Base-by-base conservation (phyloP, 495 filamentous ascomycete genomes). In the Friedmanniomyces simplex region DNA sequence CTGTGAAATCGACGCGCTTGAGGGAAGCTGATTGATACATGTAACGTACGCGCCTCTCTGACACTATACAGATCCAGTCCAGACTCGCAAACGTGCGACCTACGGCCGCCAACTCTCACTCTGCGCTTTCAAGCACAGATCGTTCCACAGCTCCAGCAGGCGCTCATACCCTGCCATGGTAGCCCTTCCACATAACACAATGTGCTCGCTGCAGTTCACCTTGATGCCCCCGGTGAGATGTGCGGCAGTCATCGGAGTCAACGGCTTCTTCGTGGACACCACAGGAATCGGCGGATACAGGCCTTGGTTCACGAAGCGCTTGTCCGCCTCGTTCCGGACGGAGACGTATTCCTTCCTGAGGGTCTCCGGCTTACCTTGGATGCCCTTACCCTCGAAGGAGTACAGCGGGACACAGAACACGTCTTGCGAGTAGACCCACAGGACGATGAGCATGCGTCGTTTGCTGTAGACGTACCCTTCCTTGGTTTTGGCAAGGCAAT, bases 331-430 rank as follows among this genome's bases (percentile, higher is more conserved):
- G 41, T 58, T 58, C 48, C 14, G 39, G 24, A 58, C 25, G 12
- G 48, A 37, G 1, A 58, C 56, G 26, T 58, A 58, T 37, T 58
- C 56, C 2, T 53, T 22, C 25, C 18, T 43, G 16, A 58, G 13
- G 6, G 18, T n/a, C 22, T 50, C 12, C 1, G 20, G 18, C 25
- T 50, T 52, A 20, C 32, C 24, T 7, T 14, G 11, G 6, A 58
- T 25, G 32, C 56, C 50, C 7, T 14, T 37, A 1, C 22, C n/a
- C 5, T 41, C 42, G 22, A 18, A 53, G 6, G 56, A 41, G 37
- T 22, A 58, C 13, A 58, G 49, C 39, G 56, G 56, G 2, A 58
- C 30, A 37, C 56, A 58, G 49, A 51, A 58, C 56, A 58, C 45
- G 41, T 45, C 47, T 24, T 36, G 48, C 39, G 52, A 21, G 25